Evolutionary conservation across 345 rosid genomes (phyloP).

Genomic region (Brassica juncea): DNA sequence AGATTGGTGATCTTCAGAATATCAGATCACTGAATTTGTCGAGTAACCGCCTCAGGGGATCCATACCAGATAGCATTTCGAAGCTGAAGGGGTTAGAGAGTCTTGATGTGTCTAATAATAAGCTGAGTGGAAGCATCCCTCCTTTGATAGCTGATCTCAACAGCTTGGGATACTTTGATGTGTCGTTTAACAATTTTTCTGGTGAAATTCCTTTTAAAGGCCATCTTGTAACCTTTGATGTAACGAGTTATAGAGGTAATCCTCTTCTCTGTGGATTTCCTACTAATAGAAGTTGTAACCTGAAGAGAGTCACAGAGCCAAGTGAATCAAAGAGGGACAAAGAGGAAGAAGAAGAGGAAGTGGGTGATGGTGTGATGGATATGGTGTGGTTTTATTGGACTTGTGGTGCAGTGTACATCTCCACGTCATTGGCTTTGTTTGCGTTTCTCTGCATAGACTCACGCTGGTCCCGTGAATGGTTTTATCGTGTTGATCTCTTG

Average conservation of each 20-base stretch:
- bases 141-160: conserved; percentile 47
- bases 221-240: conserved; percentile 14
- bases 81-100: conserved; percentile 46
- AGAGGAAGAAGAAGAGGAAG: conserved; percentile 6
- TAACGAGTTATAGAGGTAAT: conserved; percentile 15
- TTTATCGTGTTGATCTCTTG: conserved; percentile 14
- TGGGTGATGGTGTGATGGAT: conserved; percentile 8
- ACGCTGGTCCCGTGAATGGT: conserved; percentile 24
- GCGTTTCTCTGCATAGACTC: conserved; percentile 19
- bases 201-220: conserved; percentile 61
- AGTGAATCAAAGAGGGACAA: not conserved
- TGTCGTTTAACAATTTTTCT: conserved; percentile 61
- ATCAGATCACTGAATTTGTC: conserved; percentile 50
- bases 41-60: conserved; percentile 52
- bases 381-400: conserved; percentile 36
- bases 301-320: not conserved
- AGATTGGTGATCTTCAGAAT: conserved; percentile 48
- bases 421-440: not conserved
- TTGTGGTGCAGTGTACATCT: conserved; percentile 14
- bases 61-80: conserved; percentile 56
- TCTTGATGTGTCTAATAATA: conserved; percentile 61
- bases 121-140: conserved; percentile 60
- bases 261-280: conserved; percentile 20
- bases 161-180: conserved; percentile 52
- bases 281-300: conserved; percentile 19